Evolutionary conservation across 345 rosid species (phyloP).

Genomic region (Acer saccharum): DNA sequence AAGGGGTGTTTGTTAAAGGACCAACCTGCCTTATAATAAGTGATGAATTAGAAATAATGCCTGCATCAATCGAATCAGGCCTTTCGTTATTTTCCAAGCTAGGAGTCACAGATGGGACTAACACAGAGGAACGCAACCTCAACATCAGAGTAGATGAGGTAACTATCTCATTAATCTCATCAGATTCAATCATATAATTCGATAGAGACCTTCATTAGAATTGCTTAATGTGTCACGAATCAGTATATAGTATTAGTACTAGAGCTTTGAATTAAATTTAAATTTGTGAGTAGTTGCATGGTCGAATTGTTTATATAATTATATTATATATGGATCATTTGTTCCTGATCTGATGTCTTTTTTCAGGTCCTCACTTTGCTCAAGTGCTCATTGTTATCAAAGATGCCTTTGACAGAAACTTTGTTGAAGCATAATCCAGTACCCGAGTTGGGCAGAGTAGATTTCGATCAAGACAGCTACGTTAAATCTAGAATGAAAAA

Average conservation of each 20-base stretch:
- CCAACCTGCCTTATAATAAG: not conserved
- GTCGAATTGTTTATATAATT: too few species aligned
- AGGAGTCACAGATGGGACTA: constrained; percentile 13
- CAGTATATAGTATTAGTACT: too few species aligned
- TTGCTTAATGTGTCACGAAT: too few species aligned
- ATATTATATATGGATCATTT: too few species aligned
- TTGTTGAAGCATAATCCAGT: constrained; percentile 9
- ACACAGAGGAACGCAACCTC: constrained; percentile 15
- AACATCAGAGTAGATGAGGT: constrained; percentile 17
- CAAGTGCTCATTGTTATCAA: constrained; percentile 18
- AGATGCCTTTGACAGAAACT: constrained; percentile 23
- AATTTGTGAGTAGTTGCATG: too few species aligned
- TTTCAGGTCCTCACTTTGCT: constrained; percentile 29
- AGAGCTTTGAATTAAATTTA: too few species aligned
- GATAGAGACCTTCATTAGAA: too few species aligned
- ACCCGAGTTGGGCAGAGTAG: not conserved
- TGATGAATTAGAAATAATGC: constrained; percentile 23
- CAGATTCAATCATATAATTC: too few species aligned
- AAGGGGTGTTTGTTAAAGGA: constrained; percentile 28
- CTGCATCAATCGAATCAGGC: constrained; percentile 14
- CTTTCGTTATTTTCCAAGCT: constrained; percentile 17
- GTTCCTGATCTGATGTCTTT: not conserved
- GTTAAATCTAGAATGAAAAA: not conserved
- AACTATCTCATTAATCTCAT: not conserved
- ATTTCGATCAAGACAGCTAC: not conserved